Evolutionary conservation across 768 basidiomycete genomes (phyloP).

Genomic region (Termitomyces sp.): DNA sequence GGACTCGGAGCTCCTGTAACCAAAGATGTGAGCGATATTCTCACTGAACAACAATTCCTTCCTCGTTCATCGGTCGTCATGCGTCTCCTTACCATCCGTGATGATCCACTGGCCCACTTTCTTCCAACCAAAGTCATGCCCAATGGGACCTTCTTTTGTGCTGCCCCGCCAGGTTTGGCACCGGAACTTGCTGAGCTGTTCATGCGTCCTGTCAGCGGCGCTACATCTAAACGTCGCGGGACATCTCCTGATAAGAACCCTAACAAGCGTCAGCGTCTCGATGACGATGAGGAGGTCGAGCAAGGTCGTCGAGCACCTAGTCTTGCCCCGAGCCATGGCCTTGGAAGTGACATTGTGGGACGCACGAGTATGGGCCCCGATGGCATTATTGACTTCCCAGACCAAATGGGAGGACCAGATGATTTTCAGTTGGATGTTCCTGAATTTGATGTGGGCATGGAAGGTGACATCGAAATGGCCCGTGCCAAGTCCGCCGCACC

Average conservation of each 20-base stretch:
- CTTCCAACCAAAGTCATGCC: slow-evolving; percentile 75
- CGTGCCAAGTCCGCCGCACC: slow-evolving; percentile 47
- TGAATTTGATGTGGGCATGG: slow-evolving; percentile 37
- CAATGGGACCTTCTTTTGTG: slow-evolving; percentile 74
- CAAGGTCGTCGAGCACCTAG: slow-evolving; percentile 66
- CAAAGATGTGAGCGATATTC: slow-evolving; percentile 62
- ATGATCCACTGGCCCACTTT: slow-evolving; percentile 83
- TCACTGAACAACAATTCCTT: slow-evolving; percentile 80
- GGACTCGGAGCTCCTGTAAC: slow-evolving; percentile 51
- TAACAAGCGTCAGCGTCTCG: slow-evolving; percentile 59
- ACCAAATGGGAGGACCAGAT: slow-evolving; percentile 51
- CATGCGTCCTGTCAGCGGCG: slow-evolving; percentile 61
- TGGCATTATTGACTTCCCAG: slow-evolving; percentile 58
- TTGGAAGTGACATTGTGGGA: slow-evolving; percentile 54
- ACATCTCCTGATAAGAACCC: slow-evolving; percentile 54
- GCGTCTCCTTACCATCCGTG: slow-evolving; percentile 81
- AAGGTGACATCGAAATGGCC: slow-evolving; percentile 34
- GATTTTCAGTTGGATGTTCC: slow-evolving; percentile 74
- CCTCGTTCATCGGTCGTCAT: slow-evolving; percentile 83
- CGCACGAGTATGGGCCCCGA: slow-evolving; percentile 54
- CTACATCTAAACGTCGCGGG: slow-evolving; percentile 57
- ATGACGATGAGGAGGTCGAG: slow-evolving; percentile 66
- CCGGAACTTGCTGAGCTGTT: slow-evolving; percentile 85
- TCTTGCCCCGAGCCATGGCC: slow-evolving; percentile 54
- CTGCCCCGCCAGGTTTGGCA: slow-evolving; percentile 80